Base-by-base conservation (phyloP, 2,329 filamentous ascomycete genomes). In the Cladophialophora bantiana region DNA sequence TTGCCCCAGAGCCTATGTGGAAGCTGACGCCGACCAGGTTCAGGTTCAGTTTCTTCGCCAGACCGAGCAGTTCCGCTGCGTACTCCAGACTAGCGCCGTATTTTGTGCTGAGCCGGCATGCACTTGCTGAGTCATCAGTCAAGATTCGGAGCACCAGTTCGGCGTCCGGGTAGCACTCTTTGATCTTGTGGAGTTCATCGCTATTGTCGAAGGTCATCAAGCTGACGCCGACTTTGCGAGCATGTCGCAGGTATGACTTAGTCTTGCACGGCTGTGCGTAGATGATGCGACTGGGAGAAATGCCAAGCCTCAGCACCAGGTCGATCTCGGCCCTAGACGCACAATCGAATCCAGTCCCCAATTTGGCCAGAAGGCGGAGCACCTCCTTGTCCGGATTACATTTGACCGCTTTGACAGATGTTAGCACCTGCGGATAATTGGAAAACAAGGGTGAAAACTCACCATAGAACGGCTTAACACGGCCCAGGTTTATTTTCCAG, bases 181-280 rank as follows among this genome's bases (percentile, higher is more conserved):
- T 95, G 79, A 96, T 94, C 86, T 99, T 99, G 87, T 94, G 93
- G 60, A 99, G 87, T 85, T 99, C 95, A 79, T 99, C 95, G 78
- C 91, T 88, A 75, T 99, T 99, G 86, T 99, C 95, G 77, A 99
- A 98, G 2, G 95, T 99, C 94, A 99, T 98, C 85, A 97, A 92
- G 83, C 91, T 94, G 78, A 99, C 95, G 73, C 90, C 91, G 72
- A 89, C 85, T 77, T 88, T 86, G 76, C 91, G 89, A 71, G 96
- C 95, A 76, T 94, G 96, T 77, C 94, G 93, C 70, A 99, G 86
- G 80, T 97, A 98, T 56, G 94, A 97, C 83, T 95, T 96, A 75
- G 95, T 99, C 89, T 99, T 99, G 91, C 95, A 98, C 64, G 95
- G 95, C 83, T 99, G 95, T 58, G 95, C 95, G 77, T 98, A 99